Base-by-base conservation (phyloP, 495 filamentous ascomycete species). In the Paragyromitra xinjiangensis region DNA sequence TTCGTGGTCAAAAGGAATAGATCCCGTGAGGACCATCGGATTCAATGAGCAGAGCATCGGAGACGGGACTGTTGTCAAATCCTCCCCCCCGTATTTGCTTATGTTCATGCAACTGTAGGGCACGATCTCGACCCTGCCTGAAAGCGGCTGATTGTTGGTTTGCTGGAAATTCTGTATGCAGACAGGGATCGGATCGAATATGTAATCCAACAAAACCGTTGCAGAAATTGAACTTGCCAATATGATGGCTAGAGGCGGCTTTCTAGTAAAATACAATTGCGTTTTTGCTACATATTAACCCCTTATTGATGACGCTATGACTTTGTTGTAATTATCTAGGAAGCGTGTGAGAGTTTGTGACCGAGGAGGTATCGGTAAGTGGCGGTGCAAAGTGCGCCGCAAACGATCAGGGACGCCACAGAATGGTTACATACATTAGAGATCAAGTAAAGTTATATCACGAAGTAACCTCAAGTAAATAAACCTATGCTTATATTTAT, bases 341-440 rank as follows among this genome's bases (percentile, higher is more conserved):
- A 16, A 62, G 44, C 24, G 61, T 37, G 70, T 73, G 61, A 73
- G 70, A 73, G 37, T 44, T 66, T 59, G 55, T 72, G 70, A 68
- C 50, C 9, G 42, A 66, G 37, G 9, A 51, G 64, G 24, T 37
- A 37, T 63, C 6, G 8, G 37, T n/a, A 42, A 9, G 39, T 37
- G 39, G 59, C 26, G 12, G 26, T 39, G 14, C 56, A 16, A 22
- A 29, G 12, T 37, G 29, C 14, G 56, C 56, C 56, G 5, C 56
- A n/a, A 26, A 37, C 14, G 2, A 34, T 14, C 4, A 4, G n/a
- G 3, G 9, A 29, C 4, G 16, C 55, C 55, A 55, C 3, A 19
- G 6, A 19, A 55, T 24, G 7, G 0, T n/a, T 1, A 40, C 7
- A 63, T 63, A 22, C 59, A 63, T 63, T 42, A 19, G 42, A 44